Base-by-base conservation (phyloP, 2,329 filamentous ascomycete genomes). In the Alternaria sp. region DNA sequence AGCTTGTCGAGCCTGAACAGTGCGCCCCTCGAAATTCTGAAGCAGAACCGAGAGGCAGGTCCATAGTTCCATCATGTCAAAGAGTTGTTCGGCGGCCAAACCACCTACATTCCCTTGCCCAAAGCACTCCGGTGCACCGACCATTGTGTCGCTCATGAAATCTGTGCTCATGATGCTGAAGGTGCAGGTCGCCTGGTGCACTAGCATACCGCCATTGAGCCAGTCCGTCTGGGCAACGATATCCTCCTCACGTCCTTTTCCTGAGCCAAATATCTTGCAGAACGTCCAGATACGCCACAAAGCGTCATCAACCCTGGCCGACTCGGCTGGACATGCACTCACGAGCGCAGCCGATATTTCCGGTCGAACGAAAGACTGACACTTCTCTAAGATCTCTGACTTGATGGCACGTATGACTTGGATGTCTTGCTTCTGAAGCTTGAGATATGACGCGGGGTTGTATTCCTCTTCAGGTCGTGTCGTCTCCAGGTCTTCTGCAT, bases 261-360 rank as follows among this genome's bases (percentile, higher is more conserved):
- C 82, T 51, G 81, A 83, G 1, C 88, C 88, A 54, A 90, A 90
- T 32, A 89, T 84, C 55, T 83, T 84, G 74, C 87, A 89, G 74
- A 90, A 90, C 0, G 85, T 87, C 87, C 87, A 89, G 30, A 90
- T 85, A 2, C 87, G 84, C 86, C 87, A 90, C 49, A 90, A 82
- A 0, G 87, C 87, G 72, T 88, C 83, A 59, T 89, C 85, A 27
- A 89, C 81, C 58, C 86, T 83, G 41, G 80, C 79, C 2, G 84
- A 81, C 9, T 82, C 80, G 3, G 74, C 67, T 9, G 81, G 78
- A 44, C 82, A 80, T 20, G 80, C 73, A 4, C 83, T 84, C 2
- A 82, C 78, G 3, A 90, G 79, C 2, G 85, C 86, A 22, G 78
- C 76, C 6, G 85, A 80, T 0, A 87, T 89, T 57, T 87, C 85